Base-by-base conservation (phyloP, 345 rosid genomes). In the Bruguiera sexangula region DNA sequence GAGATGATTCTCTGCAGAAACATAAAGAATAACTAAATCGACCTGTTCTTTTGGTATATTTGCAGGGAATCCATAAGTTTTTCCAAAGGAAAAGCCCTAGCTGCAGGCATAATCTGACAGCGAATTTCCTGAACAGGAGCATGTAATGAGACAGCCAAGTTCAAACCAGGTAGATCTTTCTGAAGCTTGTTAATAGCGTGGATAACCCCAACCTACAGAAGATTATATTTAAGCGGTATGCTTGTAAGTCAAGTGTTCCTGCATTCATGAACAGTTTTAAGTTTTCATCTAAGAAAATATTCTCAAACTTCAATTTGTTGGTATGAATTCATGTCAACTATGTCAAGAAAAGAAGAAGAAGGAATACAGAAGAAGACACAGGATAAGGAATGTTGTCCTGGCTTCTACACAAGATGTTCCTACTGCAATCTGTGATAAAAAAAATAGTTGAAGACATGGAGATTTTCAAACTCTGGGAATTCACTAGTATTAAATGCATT, bases 71-170 rank as follows among this genome's bases (percentile, higher is more conserved):
- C 80, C 93, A 95, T 92, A 21, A 95, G 99, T 78, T 90, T 95
- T 75, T 81, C 91, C 77, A 95, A 80, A 76, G 96, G 93, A 83
- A 92, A 95, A 77, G 99, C 99, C 75, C 96, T 86, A 66, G 99
- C 97, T 29, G 97, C 90, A 46, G 97, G 99, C 99, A 95, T 95
- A 77, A 95, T 95, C 78, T 89, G 89, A 69, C 96, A 95, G 63
- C 96, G 93, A 62, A 95, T 82, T 52, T 92, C 99, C 78, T 95
- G 99, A 76, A 86, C 92, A 68, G 99, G 96, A 6, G 99, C 99
- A 68, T 95, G 99, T 63, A 95, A 86, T 53, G 97, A 95, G 51
- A 90, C 96, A n/a, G 97, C 99, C 69, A 95, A 85, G 84, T 91
- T 95, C 80, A 95, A 56, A 69, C 97, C 97, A 13, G 96, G 99